These are phyloP conservation scores for Draba incana DNA, from an alignment of 345 rosid species.

Conservation along the genomic window DNA sequence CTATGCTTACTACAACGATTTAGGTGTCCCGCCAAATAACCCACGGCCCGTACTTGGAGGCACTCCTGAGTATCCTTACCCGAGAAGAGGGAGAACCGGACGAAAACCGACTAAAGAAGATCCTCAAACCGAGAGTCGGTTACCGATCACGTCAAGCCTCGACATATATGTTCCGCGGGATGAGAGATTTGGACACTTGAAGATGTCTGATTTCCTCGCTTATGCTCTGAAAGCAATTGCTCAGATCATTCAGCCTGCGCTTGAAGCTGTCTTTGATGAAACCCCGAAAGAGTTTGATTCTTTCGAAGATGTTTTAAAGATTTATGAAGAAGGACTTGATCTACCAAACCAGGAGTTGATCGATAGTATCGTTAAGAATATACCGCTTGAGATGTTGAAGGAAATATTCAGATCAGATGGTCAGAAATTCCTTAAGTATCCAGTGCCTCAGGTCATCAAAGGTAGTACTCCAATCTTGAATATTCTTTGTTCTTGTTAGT, in stretches of 20 bases:
- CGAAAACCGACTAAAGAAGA: slow-evolving; percentile 56
- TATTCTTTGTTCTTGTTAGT: slow-evolving; percentile 6
- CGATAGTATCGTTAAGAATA: slow-evolving; percentile 42
- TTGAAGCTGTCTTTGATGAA: slow-evolving; percentile 49
- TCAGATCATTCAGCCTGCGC: slow-evolving; percentile 57
- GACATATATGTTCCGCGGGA: slow-evolving; percentile 81
- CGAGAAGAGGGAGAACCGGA: slow-evolving; percentile 89
- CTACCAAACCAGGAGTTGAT: slow-evolving; percentile 52
- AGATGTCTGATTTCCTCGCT: slow-evolving; percentile 67
- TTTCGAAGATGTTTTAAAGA: slow-evolving; percentile 55
- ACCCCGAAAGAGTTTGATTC: slow-evolving; percentile 63
- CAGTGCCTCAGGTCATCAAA: slow-evolving; percentile 74
- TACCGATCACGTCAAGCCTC: slow-evolving; percentile 45
- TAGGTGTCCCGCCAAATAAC: slow-evolving; percentile 57
- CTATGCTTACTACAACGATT: slow-evolving; percentile 81
- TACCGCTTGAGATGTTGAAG: slow-evolving; percentile 58
- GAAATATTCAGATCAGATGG: slow-evolving; percentile 63
- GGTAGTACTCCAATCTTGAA: slow-evolving; percentile 38
- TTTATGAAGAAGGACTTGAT: slow-evolving; percentile 61
- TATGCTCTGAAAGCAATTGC: slow-evolving; percentile 57
- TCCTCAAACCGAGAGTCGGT: slow-evolving; percentile 61
- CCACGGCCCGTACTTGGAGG: slow-evolving; percentile 88
- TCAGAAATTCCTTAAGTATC: slow-evolving; percentile 52
- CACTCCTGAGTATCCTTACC: slow-evolving; percentile 67
- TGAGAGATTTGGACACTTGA: slow-evolving; percentile 72